phyloP scores from a whole-genome alignment of 2,329 filamentous ascomycete genomes.

The Sporothrix euskadiensis region DNA sequence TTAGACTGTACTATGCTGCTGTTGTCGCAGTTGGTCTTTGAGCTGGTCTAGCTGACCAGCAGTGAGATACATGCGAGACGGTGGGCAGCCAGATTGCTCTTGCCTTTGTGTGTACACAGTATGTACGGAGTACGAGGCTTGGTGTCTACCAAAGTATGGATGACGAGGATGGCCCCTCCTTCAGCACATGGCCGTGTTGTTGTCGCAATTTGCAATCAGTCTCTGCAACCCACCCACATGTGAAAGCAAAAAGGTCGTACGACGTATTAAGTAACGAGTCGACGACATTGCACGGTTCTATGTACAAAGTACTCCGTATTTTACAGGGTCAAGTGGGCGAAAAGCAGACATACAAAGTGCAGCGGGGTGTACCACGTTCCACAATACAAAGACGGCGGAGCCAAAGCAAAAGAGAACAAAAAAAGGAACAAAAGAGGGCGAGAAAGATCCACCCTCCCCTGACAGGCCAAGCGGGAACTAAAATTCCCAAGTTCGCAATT shows the following conservation, averaged over 20 bases:
- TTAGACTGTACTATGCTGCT: neutral
- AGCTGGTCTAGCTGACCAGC: neutral
- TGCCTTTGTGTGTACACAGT: neutral
- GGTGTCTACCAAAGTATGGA: neutral
- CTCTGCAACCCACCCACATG: neutral
- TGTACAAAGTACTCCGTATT: neutral
- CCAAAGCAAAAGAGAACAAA: conserved; percentile 1
- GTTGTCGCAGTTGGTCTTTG: neutral
- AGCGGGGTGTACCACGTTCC: conserved; percentile 19
- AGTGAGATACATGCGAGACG: neutral
- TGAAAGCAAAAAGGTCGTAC: neutral
- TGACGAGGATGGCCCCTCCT: neutral
- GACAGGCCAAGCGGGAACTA: conserved; percentile 24
- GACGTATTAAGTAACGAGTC: neutral
- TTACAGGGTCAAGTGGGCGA: neutral
- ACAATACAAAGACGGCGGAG: neutral
- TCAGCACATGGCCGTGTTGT: neutral
- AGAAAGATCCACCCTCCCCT: conserved; percentile 13
- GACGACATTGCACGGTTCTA: neutral
- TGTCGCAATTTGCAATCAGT: conserved; percentile 1
- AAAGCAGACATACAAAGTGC: neutral
- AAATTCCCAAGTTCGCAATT: neutral
- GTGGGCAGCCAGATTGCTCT: neutral
- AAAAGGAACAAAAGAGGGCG: conserved; percentile 5
- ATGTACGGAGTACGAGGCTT: neutral